These are phyloP conservation scores for Ogataea ganodermae DNA, from an alignment of 805 yeast genomes.

Conservation along the genomic window DNA sequence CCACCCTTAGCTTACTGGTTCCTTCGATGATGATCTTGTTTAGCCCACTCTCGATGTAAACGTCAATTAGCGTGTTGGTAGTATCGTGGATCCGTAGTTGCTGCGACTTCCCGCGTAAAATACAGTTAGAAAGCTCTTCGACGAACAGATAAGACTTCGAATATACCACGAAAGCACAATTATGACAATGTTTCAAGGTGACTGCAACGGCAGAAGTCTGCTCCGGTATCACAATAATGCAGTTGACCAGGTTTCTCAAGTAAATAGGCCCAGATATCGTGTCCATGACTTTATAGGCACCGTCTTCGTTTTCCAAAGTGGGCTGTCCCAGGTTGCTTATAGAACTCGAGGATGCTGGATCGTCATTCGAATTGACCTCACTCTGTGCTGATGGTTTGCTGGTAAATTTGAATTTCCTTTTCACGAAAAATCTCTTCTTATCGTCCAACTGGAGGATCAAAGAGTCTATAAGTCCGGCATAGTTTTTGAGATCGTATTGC, in stretches of 20 bases:
- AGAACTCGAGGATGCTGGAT: neutral
- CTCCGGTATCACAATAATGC: conserved; percentile 16
- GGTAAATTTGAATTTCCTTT: conserved; percentile 27
- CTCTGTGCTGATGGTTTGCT: conserved; percentile 14
- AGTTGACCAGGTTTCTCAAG: conserved; percentile 12
- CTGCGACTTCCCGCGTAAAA: conserved; percentile 23
- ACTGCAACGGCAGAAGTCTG: conserved; percentile 19
- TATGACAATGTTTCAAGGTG: conserved; percentile 20
- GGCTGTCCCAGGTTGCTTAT: conserved; percentile 9
- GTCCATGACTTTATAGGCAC: neutral
- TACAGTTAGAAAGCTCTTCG: conserved; percentile 15
- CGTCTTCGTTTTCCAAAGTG: conserved; percentile 5
- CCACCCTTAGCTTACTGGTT: conserved; percentile 20
- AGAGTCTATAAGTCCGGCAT: conserved; percentile 20
- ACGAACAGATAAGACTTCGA: conserved; percentile 27
- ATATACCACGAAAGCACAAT: conserved; percentile 17
- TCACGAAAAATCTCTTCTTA: conserved; percentile 15
- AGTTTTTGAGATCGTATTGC: conserved; percentile 28
- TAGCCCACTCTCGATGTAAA: conserved; percentile 14
- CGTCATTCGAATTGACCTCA: neutral
- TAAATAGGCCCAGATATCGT: conserved; percentile 10
- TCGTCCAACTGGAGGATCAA: conserved; percentile 25
- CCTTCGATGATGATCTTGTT: conserved; percentile 31
- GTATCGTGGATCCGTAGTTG: conserved; percentile 32
- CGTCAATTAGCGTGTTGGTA: conserved; percentile 10